phyloP scores from a whole-genome alignment of 805 yeast genomes.

The Myxozyma udenii region DNA sequence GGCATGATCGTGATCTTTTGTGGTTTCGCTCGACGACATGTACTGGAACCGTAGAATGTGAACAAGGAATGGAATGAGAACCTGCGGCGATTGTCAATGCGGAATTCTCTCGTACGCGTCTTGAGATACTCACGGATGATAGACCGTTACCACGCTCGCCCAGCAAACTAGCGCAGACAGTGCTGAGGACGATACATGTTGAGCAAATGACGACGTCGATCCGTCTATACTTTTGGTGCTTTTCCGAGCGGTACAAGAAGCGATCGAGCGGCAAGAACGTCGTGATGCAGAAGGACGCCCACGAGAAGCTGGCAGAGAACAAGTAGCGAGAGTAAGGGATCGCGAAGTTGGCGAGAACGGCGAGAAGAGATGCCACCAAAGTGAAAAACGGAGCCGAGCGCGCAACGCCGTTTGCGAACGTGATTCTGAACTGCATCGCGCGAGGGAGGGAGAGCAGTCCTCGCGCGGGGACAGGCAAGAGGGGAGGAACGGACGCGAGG shows the following conservation, averaged over 20 bases:
- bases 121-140: slow-evolving; percentile 20
- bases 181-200: slow-evolving; percentile 26
- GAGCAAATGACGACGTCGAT: slow-evolving; percentile 29
- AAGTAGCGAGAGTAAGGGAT: slow-evolving; percentile 29
- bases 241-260: slow-evolving; percentile 15
- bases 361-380: slow-evolving; percentile 27
- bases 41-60: slow-evolving; percentile 28
- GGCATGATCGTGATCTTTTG: slow-evolving; percentile 1
- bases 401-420: slow-evolving; percentile 2
- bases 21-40: slow-evolving; percentile 10
- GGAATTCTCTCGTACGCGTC: too few relatives aligned
- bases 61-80: slow-evolving; percentile 25
- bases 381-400: slow-evolving; percentile 28
- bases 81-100: background rate
- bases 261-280: slow-evolving; percentile 26
- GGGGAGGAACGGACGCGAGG: background rate
- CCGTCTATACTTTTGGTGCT: slow-evolving; percentile 21
- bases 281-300: slow-evolving; percentile 25
- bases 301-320: slow-evolving; percentile 28
- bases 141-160: slow-evolving; percentile 30
- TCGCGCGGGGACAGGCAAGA: background rate
- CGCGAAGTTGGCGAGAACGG: slow-evolving; percentile 22
- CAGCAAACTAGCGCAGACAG: slow-evolving; percentile 24
- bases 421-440: too few relatives aligned
- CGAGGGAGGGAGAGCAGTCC: background rate